Percentiles rank a stretch among this genome's conserved stretches.
These are phyloP conservation scores for Saccharomycopsis hybrid DNA, from an alignment of 1,139 yeast species.

Conservation along the genomic window DNA sequence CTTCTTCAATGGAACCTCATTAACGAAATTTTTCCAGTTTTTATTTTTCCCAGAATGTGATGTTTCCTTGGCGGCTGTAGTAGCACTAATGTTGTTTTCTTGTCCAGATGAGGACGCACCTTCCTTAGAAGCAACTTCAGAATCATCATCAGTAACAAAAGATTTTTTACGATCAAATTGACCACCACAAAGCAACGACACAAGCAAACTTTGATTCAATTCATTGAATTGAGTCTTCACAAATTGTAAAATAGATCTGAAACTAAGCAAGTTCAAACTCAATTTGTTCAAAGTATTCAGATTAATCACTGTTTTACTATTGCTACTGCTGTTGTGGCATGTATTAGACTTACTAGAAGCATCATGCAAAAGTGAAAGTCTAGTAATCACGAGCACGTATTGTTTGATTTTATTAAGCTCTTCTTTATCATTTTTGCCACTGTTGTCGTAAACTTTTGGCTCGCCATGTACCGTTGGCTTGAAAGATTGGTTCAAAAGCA, in stretches of 20 bases:
- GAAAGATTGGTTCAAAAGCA: conserved; percentile 25
- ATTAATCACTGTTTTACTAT: background rate
- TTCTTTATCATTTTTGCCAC: conserved; percentile 25
- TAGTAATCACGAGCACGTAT: conserved; percentile 45
- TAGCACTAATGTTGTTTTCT: too few species aligned
- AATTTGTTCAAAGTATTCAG: conserved; percentile 9
- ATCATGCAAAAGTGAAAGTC: conserved; percentile 44
- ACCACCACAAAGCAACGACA: conserved; percentile 48
- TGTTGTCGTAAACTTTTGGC: conserved; percentile 10
- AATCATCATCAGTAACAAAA: background rate
- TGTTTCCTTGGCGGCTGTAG: too few species aligned
- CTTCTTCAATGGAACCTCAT: conserved; percentile 54
- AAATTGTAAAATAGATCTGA: conserved; percentile 59
- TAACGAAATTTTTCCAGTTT: conserved; percentile 54
- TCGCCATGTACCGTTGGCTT: conserved; percentile 31
- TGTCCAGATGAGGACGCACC: too few species aligned
- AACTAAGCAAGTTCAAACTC: conserved; percentile 38
- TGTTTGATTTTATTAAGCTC: conserved; percentile 27
- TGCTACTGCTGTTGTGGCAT: background rate
- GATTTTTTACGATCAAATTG: conserved; percentile 34
- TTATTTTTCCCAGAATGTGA: conserved; percentile 25
- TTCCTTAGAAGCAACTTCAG: too few species aligned
- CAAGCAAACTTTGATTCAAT: conserved; percentile 47
- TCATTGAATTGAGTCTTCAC: conserved; percentile 47
- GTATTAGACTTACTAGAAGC: background rate